Percentiles rank a stretch among this genome's conserved stretches.
These are phyloP conservation scores for Clavaria fumosa DNA, from an alignment of 768 basidiomycete genomes.

Conservation along the genomic window DNA sequence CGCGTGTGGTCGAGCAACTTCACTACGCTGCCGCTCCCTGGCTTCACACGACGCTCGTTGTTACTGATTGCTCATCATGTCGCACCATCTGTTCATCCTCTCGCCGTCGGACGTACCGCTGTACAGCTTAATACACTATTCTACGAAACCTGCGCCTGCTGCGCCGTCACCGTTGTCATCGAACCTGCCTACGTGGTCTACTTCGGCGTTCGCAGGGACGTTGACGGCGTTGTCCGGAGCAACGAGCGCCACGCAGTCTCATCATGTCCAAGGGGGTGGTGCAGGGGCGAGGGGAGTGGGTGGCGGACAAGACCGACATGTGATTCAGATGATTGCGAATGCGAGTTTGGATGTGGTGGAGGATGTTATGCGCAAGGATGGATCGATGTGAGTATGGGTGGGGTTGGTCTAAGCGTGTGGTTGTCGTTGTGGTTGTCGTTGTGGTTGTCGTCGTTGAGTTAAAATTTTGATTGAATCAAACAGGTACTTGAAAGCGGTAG, in stretches of 20 bases:
- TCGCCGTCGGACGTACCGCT: conserved; percentile 80
- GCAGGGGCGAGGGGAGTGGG: conserved; percentile 62
- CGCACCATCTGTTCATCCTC: conserved; percentile 73
- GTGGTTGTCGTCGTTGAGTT: conserved; percentile 7
- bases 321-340: conserved; percentile 98
- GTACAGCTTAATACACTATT: conserved; percentile 72
- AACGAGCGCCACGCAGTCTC: conserved; percentile 46
- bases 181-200: conserved; percentile 81
- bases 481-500: conserved; percentile 91
- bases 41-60: background rate
- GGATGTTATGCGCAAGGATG: conserved; percentile 77
- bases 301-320: conserved; percentile 78
- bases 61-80: conserved; percentile 32
- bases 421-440: no score
- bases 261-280: conserved; percentile 43
- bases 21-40: no score
- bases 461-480: conserved; percentile 9
- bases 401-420: no score
- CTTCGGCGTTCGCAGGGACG: conserved; percentile 82
- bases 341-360: conserved; percentile 91
- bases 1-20: no score
- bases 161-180: conserved; percentile 57
- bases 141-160: conserved; percentile 50
- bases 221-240: conserved; percentile 78
- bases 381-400: conserved; percentile 46